Base-by-base conservation (phyloP, 805 yeast genomes). In the Pichia exigua region DNA sequence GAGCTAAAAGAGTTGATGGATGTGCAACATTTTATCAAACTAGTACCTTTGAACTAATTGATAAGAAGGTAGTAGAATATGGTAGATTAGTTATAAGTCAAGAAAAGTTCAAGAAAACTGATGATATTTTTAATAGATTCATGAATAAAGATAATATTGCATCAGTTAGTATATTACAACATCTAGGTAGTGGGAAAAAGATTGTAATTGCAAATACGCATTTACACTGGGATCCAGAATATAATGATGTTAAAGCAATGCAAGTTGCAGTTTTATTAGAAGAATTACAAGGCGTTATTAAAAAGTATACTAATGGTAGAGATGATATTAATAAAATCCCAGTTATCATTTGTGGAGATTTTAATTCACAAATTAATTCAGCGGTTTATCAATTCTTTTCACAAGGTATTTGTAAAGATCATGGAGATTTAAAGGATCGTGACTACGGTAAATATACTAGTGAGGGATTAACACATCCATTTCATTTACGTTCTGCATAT, bases 141-240 rank as follows among this genome's bases (percentile, higher is more conserved):
- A 89, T 91, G 87, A 87, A 89, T 66, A 90, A 91, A 67, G 99
- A 94, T 69, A 89, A 94, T 62, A 82, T 94, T 62, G 98, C 97
- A 9, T 73, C 87, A 47, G 79, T 89, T 46, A 73, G 86, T 17
- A 78, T 83, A 51, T 77, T 94, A 58, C 89, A 87, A 64, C 94
- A 87, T 62, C 66, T 74, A 35, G 77, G 76, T 50, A 79, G 91
- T 7, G 89, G 91, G 18, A 86, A 84, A 64, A 77, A 78, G 56
- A 69, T 92, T 40, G 75, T 87, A 58, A 74, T 89, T 39, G 90
- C 87, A 4, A 92, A 90, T 62, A 92, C 98, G 0, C 99, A 94
- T 75, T 79, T 94, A 66, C 97, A 92, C 67, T 94, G 99, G 98
- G 97, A 94, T 72, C 99, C 99, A 4, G 88, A 87, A 47, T 87